phyloP scores from a whole-genome alignment of 1,284 basidiomycete genomes.

The Apiotrichum porosum region DNA sequence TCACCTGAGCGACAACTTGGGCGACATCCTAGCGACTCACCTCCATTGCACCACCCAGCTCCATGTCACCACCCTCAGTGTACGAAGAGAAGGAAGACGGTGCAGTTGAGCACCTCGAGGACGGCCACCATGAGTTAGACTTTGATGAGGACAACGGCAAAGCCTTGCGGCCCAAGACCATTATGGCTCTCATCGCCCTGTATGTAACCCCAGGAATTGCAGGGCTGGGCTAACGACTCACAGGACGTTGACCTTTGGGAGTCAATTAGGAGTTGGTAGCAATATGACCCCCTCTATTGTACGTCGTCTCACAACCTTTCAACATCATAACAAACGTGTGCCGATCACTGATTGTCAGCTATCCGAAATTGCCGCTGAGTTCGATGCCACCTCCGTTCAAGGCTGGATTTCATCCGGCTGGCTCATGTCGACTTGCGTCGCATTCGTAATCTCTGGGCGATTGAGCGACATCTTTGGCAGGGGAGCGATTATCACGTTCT shows the following conservation, averaged over 20 bases:
- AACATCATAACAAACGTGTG: background rate
- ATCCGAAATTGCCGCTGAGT: slow-evolving; percentile 1
- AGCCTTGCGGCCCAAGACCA: background rate
- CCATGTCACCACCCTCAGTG: no score
- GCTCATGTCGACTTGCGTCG: slow-evolving; percentile 6
- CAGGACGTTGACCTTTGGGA: slow-evolving; percentile 1
- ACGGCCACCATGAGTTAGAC: no score
- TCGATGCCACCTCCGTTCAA: slow-evolving; percentile 3
- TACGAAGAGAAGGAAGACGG: no score
- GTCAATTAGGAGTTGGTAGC: background rate
- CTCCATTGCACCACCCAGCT: no score
- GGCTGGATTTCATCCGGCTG: slow-evolving; percentile 6
- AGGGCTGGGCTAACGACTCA: background rate
- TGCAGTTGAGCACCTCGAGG: no score
- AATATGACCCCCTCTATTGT: no score
- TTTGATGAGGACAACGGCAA: background rate
- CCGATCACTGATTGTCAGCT: no score
- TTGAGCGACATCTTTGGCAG: slow-evolving; percentile 3
- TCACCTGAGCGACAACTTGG: no score
- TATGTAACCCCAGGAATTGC: background rate
- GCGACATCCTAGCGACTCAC: no score
- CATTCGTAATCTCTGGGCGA: slow-evolving; percentile 1
- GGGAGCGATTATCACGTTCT: background rate
- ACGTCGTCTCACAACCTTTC: no score
- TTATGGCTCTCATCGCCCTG: background rate